Percentiles rank a stretch among this genome's conserved stretches.
Evolutionary conservation across 2,329 filamentous ascomycete species (phyloP).

Genomic region (Colletotrichum cordylinicola): DNA sequence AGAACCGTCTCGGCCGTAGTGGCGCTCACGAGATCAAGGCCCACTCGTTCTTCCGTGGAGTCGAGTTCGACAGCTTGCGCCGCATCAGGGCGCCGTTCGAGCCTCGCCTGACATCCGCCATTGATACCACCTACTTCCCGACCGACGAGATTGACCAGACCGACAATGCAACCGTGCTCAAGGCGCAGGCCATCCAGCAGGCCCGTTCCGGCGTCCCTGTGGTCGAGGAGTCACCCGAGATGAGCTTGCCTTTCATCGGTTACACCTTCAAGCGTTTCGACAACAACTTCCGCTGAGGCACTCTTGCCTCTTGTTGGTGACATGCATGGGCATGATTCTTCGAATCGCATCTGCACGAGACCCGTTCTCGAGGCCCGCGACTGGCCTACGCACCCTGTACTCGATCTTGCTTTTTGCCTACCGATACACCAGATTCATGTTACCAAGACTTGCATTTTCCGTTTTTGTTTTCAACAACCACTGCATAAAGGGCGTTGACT

Average conservation of each 20-base stretch:
- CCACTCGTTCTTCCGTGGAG: conserved; percentile 95
- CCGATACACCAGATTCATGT: conserved; percentile 15
- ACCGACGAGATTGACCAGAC: conserved; percentile 98
- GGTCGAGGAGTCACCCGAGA: conserved; percentile 84
- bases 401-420: conserved; percentile 11
- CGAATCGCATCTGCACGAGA: neutral
- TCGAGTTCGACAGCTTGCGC: conserved; percentile 92
- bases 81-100: conserved; percentile 96
- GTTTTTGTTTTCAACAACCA: conserved; percentile 17
- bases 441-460: conserved; percentile 20
- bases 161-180: conserved; percentile 86
- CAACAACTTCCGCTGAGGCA: conserved; percentile 66
- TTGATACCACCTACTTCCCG: conserved; percentile 98
- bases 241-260: conserved; percentile 94
- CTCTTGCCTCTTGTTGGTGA: neutral
- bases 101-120: conserved; percentile 88
- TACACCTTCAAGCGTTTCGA: conserved; percentile 98
- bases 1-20: conserved; percentile 86
- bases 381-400: neutral
- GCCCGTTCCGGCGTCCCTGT: conserved; percentile 52
- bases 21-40: conserved; percentile 92
- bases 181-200: conserved; percentile 79
- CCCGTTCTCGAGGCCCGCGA: neutral
- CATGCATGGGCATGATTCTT: neutral
- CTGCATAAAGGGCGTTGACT: conserved; percentile 19